A percentile compares a stretch with the other conserved stretches of the same genome.
Conservation (phyloP, 805 yeast species). For the Cyberlindnera maritima region DNA sequence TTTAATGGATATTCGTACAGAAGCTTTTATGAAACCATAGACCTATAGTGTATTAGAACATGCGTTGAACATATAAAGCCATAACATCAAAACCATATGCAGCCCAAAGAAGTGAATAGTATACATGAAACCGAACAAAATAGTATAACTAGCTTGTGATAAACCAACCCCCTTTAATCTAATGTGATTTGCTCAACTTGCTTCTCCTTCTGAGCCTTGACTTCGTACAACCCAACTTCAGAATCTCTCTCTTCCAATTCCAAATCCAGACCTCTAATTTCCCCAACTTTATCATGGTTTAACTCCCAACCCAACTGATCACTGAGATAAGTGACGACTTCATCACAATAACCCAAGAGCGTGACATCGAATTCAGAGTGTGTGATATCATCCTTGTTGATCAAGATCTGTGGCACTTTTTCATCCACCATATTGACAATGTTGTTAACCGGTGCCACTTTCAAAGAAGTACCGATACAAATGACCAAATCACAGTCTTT, state of each 20-base stretch:
- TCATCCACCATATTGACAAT: constrained; percentile 72
- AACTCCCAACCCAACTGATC: constrained; percentile 59
- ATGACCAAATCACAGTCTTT: constrained; percentile 71
- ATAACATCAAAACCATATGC: no score
- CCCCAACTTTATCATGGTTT: constrained; percentile 48
- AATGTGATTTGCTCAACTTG: background rate
- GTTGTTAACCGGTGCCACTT: constrained; percentile 89
- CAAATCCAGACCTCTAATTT: constrained; percentile 33
- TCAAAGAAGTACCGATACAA: constrained; percentile 87
- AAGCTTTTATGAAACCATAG: no score
- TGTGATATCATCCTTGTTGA: constrained; percentile 71
- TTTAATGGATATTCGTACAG: background rate
- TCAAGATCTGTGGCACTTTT: constrained; percentile 78
- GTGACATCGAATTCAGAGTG: constrained; percentile 80
- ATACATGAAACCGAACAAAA: no score
- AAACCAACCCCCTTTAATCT: background rate
- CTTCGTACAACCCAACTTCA: constrained; percentile 33
- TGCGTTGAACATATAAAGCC: background rate
- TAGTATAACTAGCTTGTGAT: no score
- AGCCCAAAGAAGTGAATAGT: no score
- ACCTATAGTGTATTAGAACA: background rate
- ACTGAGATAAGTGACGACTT: constrained; percentile 64
- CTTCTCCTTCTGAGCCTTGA: constrained; percentile 23
- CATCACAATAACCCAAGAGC: constrained; percentile 80
- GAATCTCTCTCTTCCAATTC: constrained; percentile 29